Percentiles rank a stretch among this genome's conserved stretches.
Evolutionary conservation across 1,284 basidiomycete species (phyloP).

Genomic region (Nidula niveotomentosa): DNA sequence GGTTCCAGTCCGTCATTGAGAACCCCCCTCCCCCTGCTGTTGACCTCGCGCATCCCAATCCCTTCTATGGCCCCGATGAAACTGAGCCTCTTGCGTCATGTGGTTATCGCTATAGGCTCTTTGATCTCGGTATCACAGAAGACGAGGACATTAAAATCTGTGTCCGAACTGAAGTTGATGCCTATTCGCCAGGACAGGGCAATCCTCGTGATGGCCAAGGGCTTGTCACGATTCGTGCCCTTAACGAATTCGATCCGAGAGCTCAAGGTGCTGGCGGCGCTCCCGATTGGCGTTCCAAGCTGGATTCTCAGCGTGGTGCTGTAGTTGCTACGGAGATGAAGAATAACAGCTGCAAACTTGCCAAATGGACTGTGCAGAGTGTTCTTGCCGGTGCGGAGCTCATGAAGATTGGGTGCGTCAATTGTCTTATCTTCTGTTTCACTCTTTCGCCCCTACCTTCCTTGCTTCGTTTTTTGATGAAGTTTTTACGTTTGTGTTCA

Average conservation of each 20-base stretch:
- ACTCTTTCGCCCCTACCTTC: constrained; percentile 9
- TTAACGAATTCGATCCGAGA: constrained; percentile 98
- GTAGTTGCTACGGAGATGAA: constrained; percentile 99
- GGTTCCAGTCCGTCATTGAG: constrained; percentile 93
- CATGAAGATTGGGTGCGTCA: constrained; percentile 93
- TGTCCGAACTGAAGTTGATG: constrained; percentile 96
- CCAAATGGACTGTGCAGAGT: constrained; percentile 97
- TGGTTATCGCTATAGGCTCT: constrained; percentile 95
- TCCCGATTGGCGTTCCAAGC: constrained; percentile 95
- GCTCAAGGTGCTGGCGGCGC: constrained; percentile 90
- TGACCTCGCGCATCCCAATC: constrained; percentile 86
- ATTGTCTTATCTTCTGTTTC: constrained; percentile 4
- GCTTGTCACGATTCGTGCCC: constrained; percentile 88
- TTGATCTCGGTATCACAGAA: constrained; percentile 88
- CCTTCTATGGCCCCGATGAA: constrained; percentile 95
- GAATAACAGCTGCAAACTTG: constrained; percentile 98
- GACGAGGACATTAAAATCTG: constrained; percentile 92
- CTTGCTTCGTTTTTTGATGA: constrained; percentile 7
- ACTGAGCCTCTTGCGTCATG: constrained; percentile 94
- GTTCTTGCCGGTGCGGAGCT: constrained; percentile 94
- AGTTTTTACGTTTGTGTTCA: not conserved
- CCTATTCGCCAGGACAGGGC: constrained; percentile 70
- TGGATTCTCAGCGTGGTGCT: constrained; percentile 96
- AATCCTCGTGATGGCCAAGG: constrained; percentile 74
- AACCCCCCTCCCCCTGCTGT: constrained; percentile 58